These are phyloP conservation scores for Xylona heveae DNA, from an alignment of 495 filamentous ascomycete genomes.

Conservation along the genomic window DNA sequence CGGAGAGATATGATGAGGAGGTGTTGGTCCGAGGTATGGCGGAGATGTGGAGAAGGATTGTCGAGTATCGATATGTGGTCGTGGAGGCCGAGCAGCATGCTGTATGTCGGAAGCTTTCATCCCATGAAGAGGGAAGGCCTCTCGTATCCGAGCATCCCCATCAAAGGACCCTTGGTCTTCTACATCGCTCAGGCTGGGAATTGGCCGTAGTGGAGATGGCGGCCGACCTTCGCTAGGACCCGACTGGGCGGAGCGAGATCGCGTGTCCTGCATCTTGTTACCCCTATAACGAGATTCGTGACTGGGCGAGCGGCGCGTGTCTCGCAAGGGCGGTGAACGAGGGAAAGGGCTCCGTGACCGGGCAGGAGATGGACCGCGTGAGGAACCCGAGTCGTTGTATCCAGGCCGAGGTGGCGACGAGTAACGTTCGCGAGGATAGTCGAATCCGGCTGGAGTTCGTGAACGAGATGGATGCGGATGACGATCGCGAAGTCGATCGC, in stretches of 20 bases:
- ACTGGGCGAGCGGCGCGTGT: no score
- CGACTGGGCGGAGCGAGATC: not conserved
- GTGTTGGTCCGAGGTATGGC: constrained; percentile 32
- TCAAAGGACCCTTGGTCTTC: constrained; percentile 12
- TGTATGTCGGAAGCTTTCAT: constrained; percentile 16
- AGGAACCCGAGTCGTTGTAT: not conserved
- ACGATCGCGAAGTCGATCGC: no score
- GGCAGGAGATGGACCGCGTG: not conserved
- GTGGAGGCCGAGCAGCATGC: constrained; percentile 14
- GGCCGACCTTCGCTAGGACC: constrained; percentile 7
- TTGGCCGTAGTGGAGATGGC: constrained; percentile 20
- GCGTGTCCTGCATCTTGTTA: not conserved
- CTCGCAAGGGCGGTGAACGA: not conserved
- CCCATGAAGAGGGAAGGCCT: constrained; percentile 18
- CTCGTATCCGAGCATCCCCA: constrained; percentile 11
- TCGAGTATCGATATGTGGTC: constrained; percentile 19
- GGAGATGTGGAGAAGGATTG: constrained; percentile 32
- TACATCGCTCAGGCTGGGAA: constrained; percentile 15
- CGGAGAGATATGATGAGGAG: constrained; percentile 46
- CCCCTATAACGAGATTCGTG: no score
- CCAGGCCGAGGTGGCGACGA: not conserved
- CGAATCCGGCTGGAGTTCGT: no score
- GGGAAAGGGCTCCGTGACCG: not conserved
- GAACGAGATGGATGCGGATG: no score
- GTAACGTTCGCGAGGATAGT: no score